Base-by-base conservation (phyloP, 108 stramenopile species). In the Cyclotella baltica region DNA sequence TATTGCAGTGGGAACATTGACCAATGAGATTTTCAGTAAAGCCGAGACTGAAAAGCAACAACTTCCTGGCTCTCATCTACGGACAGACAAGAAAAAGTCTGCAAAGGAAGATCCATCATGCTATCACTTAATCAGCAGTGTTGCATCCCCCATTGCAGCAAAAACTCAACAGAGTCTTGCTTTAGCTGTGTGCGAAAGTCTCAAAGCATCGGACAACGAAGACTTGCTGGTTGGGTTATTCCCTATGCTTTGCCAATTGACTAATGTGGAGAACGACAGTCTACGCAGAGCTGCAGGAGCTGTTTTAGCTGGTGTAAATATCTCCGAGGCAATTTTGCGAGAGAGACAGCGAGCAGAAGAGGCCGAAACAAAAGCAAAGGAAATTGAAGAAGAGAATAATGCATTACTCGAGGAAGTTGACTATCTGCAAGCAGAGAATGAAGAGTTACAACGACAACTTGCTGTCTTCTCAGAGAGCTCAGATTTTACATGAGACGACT, bases 191-290 rank as follows among this genome's bases (percentile, higher is more conserved):
- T 77, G 78, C 61, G 83, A 88, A 30, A 76, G 59, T n/a, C 53
- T 70, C 9, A 68, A 75, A 52, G 72, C 86, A 52, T 86, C 74
- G 31, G 55, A 63, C 22, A 71, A 55, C 64, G 51, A 90, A 68
- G 58, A 57, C 13, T 62, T 89, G 28, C 78, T 86, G 15, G 64
- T 92, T 23, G 73, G 76, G 13, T 68, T 89, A 0, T 92, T 92
- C 56, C 87, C 91, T 4, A 51, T 67, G 48, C 81, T 94, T 23
- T 90, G 90, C 52, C 67, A 81, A 20, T 67, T 92, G 34, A 84
- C 90, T 18, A 70, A 74, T 34, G 66, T 75, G 34, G 86, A 89
- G 37, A 75, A 78, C 36, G 75, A 67, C n/a, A 58, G 77, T 31
- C 75, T 94, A 15, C 83, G 90, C 38, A 58, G 77, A 48, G 84